Conservation (phyloP, 257 asterid species). For the Fraxinus pennsylvanica region DNA sequence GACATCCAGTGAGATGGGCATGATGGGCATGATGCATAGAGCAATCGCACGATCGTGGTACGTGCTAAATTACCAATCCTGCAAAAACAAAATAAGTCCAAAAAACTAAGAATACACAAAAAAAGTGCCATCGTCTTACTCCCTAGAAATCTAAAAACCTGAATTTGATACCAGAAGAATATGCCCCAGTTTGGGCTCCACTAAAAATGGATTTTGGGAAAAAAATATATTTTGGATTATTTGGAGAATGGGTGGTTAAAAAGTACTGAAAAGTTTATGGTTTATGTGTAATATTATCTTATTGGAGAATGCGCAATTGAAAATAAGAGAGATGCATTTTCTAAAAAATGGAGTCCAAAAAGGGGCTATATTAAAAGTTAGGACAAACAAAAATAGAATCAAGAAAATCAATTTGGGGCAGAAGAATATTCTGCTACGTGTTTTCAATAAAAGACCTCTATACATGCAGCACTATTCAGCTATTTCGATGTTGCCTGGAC, state of each 20-base stretch:
- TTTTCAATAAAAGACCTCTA: conserved; percentile 13
- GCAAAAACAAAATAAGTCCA: conserved; percentile 28
- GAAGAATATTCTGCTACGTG: not conserved
- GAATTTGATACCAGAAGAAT: not conserved
- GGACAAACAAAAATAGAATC: not conserved
- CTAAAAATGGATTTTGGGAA: too few species aligned
- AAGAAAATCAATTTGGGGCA: not conserved
- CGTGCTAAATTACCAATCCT: conserved; percentile 92
- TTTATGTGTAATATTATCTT: too few species aligned
- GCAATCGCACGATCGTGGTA: conserved; percentile 80
- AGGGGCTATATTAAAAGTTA: not conserved
- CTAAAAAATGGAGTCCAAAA: too few species aligned
- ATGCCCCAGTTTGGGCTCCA: not conserved
- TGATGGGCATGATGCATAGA: conserved; percentile 85
- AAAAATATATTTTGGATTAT: too few species aligned
- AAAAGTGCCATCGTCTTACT: not conserved
- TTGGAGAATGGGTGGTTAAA: too few species aligned
- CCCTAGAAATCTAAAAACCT: not conserved
- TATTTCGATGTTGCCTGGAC: conserved; percentile 10
- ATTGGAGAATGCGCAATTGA: too few species aligned
- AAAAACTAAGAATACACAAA: not conserved
- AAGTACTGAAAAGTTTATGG: too few species aligned
- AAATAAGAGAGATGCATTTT: too few species aligned
- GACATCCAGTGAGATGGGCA: conserved; percentile 94
- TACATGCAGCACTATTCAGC: conserved; percentile 8